A percentile compares a stretch with the other conserved stretches of the same genome.
These are phyloP conservation scores for Agaricales sp. DNA, from an alignment of 1,284 basidiomycete species.

Conservation along the genomic window DNA sequence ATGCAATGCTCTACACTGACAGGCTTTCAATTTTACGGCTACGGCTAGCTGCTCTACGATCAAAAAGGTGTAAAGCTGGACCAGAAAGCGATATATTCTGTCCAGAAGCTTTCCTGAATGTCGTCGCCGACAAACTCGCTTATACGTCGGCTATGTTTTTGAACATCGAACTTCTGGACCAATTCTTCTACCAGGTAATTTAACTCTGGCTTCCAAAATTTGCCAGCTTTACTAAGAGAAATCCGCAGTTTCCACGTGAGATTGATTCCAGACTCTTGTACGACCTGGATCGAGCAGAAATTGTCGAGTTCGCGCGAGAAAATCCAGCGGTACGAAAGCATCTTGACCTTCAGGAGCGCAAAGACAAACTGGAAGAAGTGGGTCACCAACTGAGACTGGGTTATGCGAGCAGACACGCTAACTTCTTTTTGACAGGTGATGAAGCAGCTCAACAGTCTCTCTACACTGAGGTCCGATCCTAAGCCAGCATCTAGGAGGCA, in stretches of 20 bases:
- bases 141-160: slow-evolving; percentile 98
- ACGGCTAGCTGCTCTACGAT: slow-evolving; percentile 76
- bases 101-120: slow-evolving; percentile 94
- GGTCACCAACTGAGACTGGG: slow-evolving; percentile 9
- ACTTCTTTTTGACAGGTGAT: slow-evolving; percentile 50
- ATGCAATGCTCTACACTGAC: slow-evolving; percentile 83
- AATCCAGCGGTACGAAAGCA: slow-evolving; percentile 83
- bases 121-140: slow-evolving; percentile 94
- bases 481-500: slow-evolving; percentile 58
- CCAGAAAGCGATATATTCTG: slow-evolving; percentile 85
- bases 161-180: slow-evolving; percentile 93
- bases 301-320: slow-evolving; percentile 86
- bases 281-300: slow-evolving; percentile 80
- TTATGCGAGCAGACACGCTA: slow-evolving; percentile 1
- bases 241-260: slow-evolving; percentile 82
- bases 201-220: slow-evolving; percentile 1
- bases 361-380: slow-evolving; percentile 96
- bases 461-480: slow-evolving; percentile 70
- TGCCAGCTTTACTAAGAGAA: neutral
- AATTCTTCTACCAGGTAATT: slow-evolving; percentile 94
- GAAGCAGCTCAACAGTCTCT: slow-evolving; percentile 82
- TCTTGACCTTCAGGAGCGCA: slow-evolving; percentile 93
- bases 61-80: slow-evolving; percentile 79
- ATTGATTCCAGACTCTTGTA: slow-evolving; percentile 94
- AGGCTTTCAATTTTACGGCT: slow-evolving; percentile 78